These are phyloP conservation scores for Fusarium secorum DNA, from an alignment of 2,329 filamentous ascomycete genomes.

Conservation along the genomic window DNA sequence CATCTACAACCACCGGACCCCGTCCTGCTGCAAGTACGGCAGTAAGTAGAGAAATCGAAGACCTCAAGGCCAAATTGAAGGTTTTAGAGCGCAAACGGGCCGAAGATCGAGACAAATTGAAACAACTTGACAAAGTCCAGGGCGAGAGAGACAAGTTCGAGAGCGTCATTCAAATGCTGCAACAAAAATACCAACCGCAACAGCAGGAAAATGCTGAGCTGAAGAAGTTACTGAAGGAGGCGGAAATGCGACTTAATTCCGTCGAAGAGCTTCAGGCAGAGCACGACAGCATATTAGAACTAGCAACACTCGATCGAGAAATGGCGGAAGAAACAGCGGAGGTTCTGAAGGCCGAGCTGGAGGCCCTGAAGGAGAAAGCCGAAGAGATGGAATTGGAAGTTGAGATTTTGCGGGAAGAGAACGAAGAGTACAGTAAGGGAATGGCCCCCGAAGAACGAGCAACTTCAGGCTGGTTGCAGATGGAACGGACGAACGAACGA, in stretches of 20 bases:
- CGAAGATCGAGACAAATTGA: constrained; percentile 87
- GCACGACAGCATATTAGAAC: constrained; percentile 83
- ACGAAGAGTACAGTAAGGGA: constrained; percentile 80
- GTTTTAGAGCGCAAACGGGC: constrained; percentile 86
- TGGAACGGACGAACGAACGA: constrained; percentile 90
- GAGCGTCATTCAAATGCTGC: constrained; percentile 86
- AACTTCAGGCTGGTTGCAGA: constrained; percentile 86
- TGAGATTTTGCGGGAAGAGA: constrained; percentile 87
- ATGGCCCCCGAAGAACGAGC: constrained; percentile 89
- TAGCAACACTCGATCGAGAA: constrained; percentile 88
- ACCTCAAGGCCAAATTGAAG: constrained; percentile 85
- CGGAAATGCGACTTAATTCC: constrained; percentile 70
- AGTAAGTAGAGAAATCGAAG: constrained; percentile 76
- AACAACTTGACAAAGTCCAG: constrained; percentile 78
- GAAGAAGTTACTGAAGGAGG: constrained; percentile 79
- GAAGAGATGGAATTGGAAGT: constrained; percentile 90
- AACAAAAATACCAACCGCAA: constrained; percentile 86
- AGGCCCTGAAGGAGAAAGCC: constrained; percentile 74
- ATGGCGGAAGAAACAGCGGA: constrained; percentile 96
- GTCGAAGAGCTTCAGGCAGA: constrained; percentile 81
- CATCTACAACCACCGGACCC: constrained; percentile 41
- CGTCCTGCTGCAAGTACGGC: constrained; percentile 56
- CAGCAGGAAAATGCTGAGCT: constrained; percentile 81
- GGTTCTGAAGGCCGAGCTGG: constrained; percentile 79
- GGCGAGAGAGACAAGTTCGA: constrained; percentile 81